A percentile compares a stretch with the other conserved stretches of the same genome.
Conservation (phyloP, 1,284 basidiomycete genomes). For the Rhodotorula mucilaginosa region DNA sequence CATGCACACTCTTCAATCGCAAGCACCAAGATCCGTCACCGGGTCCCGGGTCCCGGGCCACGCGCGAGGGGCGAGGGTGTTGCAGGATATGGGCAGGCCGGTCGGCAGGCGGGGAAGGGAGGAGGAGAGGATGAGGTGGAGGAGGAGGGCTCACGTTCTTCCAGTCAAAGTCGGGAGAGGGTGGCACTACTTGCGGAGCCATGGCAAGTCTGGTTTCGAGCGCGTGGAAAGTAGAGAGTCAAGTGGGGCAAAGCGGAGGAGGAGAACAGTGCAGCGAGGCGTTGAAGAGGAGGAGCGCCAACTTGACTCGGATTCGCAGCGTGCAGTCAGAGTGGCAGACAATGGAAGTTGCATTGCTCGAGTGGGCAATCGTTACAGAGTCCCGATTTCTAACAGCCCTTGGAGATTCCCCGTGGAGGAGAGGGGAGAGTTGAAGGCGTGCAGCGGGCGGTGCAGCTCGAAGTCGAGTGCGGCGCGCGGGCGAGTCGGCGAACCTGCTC, state of each 20-base stretch:
- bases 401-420: too few relatives aligned
- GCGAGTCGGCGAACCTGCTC: not conserved
- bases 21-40: not conserved
- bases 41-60: too few relatives aligned
- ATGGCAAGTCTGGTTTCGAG: not conserved
- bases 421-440: not conserved
- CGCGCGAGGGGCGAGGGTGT: too few relatives aligned
- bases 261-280: not conserved
- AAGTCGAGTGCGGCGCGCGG: not conserved
- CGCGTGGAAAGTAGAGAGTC: not conserved
- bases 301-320: too few relatives aligned
- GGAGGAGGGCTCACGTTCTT: constrained; percentile 18
- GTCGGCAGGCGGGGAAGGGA: not conserved
- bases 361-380: too few relatives aligned
- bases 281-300: too few relatives aligned
- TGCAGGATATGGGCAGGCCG: not conserved
- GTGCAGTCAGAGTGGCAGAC: too few relatives aligned
- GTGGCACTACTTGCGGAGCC: constrained; percentile 31
- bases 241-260: not conserved
- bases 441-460: not conserved
- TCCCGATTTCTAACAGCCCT: too few relatives aligned
- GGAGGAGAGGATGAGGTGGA: not conserved
- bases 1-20: too few relatives aligned
- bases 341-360: too few relatives aligned
- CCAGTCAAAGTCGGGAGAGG: constrained; percentile 38